Conservation (phyloP, 805 yeast species). For the Starmerella floris region DNA sequence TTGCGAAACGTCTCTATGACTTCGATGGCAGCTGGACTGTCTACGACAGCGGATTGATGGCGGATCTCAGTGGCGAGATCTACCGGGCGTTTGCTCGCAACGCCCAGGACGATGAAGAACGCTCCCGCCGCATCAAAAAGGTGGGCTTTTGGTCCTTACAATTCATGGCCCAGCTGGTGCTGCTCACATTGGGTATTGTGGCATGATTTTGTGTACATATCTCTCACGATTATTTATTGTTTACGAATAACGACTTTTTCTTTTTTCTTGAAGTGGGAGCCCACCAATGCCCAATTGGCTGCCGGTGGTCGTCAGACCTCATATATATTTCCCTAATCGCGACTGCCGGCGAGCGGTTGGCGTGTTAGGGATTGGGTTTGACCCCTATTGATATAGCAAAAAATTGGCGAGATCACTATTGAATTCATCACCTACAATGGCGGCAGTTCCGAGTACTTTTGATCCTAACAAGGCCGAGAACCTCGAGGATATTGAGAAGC, state of each 20-base stretch:
- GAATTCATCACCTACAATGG: slow-evolving; percentile 4
- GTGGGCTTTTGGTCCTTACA: slow-evolving; percentile 92
- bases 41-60: slow-evolving; percentile 82
- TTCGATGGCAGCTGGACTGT: slow-evolving; percentile 96
- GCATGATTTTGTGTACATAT: neutral
- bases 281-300: too few species aligned
- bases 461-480: slow-evolving; percentile 88
- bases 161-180: slow-evolving; percentile 60
- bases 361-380: too few species aligned
- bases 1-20: slow-evolving; percentile 64
- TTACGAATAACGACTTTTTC: neutral
- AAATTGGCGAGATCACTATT: neutral
- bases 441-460: slow-evolving; percentile 29
- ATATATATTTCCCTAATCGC: too few species aligned
- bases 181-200: slow-evolving; percentile 70
- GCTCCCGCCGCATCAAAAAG: slow-evolving; percentile 57
- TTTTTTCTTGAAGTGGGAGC: too few species aligned
- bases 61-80: slow-evolving; percentile 75
- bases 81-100: slow-evolving; percentile 82
- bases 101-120: slow-evolving; percentile 73
- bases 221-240: slow-evolving; percentile 1
- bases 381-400: neutral
- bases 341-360: too few species aligned
- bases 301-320: too few species aligned
- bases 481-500: slow-evolving; percentile 89